phyloP scores from a whole-genome alignment of 805 yeast species.

The Cyberlindnera maritima region DNA sequence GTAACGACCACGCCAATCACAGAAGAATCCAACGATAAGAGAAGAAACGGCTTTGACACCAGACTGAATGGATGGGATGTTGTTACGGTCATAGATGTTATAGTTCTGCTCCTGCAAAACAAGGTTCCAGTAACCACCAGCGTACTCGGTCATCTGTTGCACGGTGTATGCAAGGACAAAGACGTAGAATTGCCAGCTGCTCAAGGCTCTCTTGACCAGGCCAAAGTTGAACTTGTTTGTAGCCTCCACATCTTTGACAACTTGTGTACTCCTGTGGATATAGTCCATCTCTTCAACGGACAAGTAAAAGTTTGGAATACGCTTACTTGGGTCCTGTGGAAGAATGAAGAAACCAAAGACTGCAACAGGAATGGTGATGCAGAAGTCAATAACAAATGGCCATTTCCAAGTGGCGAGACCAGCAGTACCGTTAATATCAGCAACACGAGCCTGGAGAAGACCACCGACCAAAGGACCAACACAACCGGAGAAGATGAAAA shows the following conservation, averaged over 20 bases:
- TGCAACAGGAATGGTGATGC: slow-evolving; percentile 48
- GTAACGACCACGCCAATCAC: slow-evolving; percentile 23
- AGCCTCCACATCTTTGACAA: slow-evolving; percentile 18
- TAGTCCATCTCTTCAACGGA: slow-evolving; percentile 17
- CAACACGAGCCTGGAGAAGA: slow-evolving; percentile 42
- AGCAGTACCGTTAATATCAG: slow-evolving; percentile 33
- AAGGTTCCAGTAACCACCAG: slow-evolving; percentile 16
- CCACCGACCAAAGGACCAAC: slow-evolving; percentile 29
- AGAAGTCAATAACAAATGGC: slow-evolving; percentile 46
- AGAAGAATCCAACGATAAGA: slow-evolving; percentile 17
- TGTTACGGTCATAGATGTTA: slow-evolving; percentile 24
- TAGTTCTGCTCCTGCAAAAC: slow-evolving; percentile 24
- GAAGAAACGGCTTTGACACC: slow-evolving; percentile 22
- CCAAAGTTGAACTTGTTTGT: slow-evolving; percentile 15
- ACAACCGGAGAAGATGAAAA: slow-evolving; percentile 16
- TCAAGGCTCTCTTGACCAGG: slow-evolving; percentile 19
- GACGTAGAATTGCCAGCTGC: slow-evolving; percentile 22
- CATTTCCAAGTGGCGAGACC: slow-evolving; percentile 33
- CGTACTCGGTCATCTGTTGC: slow-evolving; percentile 14
- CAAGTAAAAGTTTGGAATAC: slow-evolving; percentile 17
- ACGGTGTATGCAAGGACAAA: slow-evolving; percentile 18
- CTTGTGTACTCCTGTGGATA: slow-evolving; percentile 11
- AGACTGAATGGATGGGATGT: slow-evolving; percentile 20
- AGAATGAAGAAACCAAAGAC: slow-evolving; percentile 43
- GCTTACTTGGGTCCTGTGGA: slow-evolving; percentile 39